Base-by-base conservation (phyloP, 148 eudicot genomes). In the Rhododendron henanense region DNA sequence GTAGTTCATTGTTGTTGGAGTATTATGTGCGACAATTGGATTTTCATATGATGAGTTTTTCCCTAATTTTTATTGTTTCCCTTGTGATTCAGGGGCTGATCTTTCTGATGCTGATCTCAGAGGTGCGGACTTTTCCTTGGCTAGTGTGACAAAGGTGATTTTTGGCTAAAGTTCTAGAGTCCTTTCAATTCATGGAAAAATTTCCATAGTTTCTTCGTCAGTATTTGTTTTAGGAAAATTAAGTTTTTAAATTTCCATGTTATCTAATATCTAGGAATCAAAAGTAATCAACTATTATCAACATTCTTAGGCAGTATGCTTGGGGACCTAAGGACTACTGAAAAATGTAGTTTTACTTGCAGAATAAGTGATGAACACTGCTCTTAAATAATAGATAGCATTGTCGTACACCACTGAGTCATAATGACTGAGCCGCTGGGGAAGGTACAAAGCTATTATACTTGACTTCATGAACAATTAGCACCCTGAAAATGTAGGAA, bases 91-190 rank as follows among this genome's bases (percentile, higher is more conserved):
- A 96, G 99, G 99, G 88, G 99, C 99, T 88, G 98, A 96, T 91
- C 96, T 96, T 81, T 95, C 99, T 59, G 96, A 95, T 88, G 92
- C 98, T 86, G 99, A 96, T 93, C 93, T 96, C 50, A 93, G 99
- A 91, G 93, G 93, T 83, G 99, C 94, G 37, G 99, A 96, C 88
- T 96, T 95, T 85, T 96, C 99, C 63, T 87, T 96, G 87, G 98
- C 99, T 44, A 95, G 92, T 86, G 98, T 95, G 61, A 91, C 92
- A 23, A 94, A 96, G 98, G 99, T 95, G 81, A 88, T 76, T 67
- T 13, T 37, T 74, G 21, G 25, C 67, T 16, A 39, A 25, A 25
- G 57, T 79, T 11, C 19, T 13, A 71, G 21, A 21, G 53, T 63
- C 31, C 10, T 16, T 39, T 63, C 74, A 82, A 41, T 82, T 11